Evolutionary conservation across 352 stramenopile genomes (phyloP).

Genomic region (Globisporangium barbulae): DNA sequence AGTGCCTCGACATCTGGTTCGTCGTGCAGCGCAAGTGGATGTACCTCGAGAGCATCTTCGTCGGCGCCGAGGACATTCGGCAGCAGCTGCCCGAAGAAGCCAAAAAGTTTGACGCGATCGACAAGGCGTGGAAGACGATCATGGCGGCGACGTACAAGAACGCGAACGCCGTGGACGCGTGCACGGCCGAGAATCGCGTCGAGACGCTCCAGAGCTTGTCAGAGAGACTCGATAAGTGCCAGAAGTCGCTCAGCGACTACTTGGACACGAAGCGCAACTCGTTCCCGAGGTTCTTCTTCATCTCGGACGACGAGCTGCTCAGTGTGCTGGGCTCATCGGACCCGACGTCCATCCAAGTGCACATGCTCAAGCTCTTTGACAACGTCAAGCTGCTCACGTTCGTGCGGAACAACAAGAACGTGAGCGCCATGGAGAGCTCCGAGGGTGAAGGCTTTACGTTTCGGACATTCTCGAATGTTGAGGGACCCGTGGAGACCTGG

Average conservation of each 20-base stretch:
- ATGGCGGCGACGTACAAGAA: conserved; percentile 92
- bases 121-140: conserved; percentile 93
- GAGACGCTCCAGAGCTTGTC: conserved; percentile 87
- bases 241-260: conserved; percentile 90
- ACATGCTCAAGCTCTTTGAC: conserved; percentile 96
- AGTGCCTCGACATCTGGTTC: conserved; percentile 92
- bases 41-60: conserved; percentile 95
- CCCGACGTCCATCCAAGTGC: conserved; percentile 90
- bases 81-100: conserved; percentile 92
- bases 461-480: conserved; percentile 67
- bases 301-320: conserved; percentile 92
- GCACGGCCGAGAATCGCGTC: conserved; percentile 84
- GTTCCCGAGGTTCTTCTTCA: conserved; percentile 94
- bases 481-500: conserved; percentile 92
- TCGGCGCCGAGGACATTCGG: conserved; percentile 91
- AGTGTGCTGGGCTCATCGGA: conserved; percentile 90
- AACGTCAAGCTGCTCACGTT: conserved; percentile 93
- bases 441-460: conserved; percentile 91
- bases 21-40: conserved; percentile 95
- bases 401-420: conserved; percentile 84
- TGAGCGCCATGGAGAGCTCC: conserved; percentile 89
- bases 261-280: conserved; percentile 89
- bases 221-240: conserved; percentile 88
- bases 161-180: conserved; percentile 89
- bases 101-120: conserved; percentile 92